These are phyloP conservation scores for Mycena haematopus DNA, from an alignment of 768 basidiomycete species.

Conservation along the genomic window DNA sequence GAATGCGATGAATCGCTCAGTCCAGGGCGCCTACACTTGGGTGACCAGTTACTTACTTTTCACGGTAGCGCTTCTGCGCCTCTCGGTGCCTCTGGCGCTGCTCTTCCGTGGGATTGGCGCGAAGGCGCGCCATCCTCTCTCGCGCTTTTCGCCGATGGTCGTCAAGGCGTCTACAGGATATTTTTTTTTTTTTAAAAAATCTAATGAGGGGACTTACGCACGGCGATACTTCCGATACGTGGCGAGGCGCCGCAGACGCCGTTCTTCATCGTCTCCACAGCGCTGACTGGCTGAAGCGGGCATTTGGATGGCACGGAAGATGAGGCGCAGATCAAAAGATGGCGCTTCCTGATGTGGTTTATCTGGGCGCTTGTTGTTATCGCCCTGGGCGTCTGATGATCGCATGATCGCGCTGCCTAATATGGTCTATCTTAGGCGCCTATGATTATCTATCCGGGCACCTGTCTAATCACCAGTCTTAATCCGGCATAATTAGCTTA, in stretches of 20 bases:
- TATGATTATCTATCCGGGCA: too few species aligned
- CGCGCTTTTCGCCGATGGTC: neutral
- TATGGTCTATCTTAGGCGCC: too few species aligned
- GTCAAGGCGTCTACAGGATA: neutral
- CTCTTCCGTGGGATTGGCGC: neutral
- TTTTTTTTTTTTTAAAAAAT: neutral
- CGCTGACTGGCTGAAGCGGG: neutral
- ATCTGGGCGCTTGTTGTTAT: neutral
- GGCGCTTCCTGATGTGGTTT: neutral
- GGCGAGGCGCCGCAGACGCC: neutral
- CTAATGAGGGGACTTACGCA: neutral
- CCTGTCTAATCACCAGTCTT: neutral
- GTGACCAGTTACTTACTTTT: neutral
- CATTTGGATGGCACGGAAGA: too few species aligned
- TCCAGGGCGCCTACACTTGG: neutral
- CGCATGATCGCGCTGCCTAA: too few species aligned
- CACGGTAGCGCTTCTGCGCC: neutral
- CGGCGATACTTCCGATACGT: neutral
- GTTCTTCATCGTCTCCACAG: neutral
- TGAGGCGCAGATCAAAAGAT: neutral
- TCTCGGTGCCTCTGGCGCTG: neutral
- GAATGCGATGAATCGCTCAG: neutral
- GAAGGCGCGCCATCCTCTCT: neutral
- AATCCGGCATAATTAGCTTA: constrained; percentile 1
- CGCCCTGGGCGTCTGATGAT: neutral